Percentiles rank a stretch among this genome's conserved stretches.
Evolutionary conservation across 345 rosid genomes (phyloP).

Genomic region (Erysimum cheiranthoides): DNA sequence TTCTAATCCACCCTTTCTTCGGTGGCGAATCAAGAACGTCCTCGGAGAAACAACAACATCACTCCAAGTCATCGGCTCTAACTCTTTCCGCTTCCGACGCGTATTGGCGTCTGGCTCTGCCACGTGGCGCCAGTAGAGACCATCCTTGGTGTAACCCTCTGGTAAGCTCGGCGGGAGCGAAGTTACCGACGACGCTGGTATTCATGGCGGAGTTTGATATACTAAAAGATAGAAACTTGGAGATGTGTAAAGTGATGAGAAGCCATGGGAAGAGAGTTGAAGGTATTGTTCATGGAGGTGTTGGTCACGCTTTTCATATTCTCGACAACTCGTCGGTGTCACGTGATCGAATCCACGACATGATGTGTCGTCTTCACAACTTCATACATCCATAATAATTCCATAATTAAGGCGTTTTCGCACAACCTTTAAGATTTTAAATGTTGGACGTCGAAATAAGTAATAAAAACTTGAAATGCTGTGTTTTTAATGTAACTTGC

Average conservation of each 20-base stretch:
- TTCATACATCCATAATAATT: conserved; percentile 49
- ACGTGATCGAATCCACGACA: conserved; percentile 59
- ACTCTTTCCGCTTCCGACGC: conserved; percentile 67
- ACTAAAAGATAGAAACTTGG: conserved; percentile 64
- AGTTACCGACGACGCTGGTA: conserved; percentile 54
- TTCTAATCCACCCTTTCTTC: conserved; percentile 73
- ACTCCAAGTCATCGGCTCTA: conserved; percentile 59
- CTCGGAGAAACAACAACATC: conserved; percentile 57
- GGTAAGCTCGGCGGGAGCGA: conserved; percentile 35
- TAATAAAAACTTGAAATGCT: neutral
- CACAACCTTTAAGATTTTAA: neutral
- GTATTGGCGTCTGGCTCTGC: conserved; percentile 83
- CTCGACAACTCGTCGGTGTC: conserved; percentile 50
- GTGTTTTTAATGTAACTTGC: conserved; percentile 6
- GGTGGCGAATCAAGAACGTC: conserved; percentile 65
- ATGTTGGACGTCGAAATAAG: neutral
- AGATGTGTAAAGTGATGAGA: conserved; percentile 58
- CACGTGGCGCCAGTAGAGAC: conserved; percentile 67
- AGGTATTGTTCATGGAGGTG: conserved; percentile 61
- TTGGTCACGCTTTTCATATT: conserved; percentile 80
- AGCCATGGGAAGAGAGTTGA: conserved; percentile 63
- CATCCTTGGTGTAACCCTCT: conserved; percentile 88
- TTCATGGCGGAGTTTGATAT: conserved; percentile 74
- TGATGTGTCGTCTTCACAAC: conserved; percentile 62
- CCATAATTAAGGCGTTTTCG: neutral